Base-by-base conservation (phyloP, 805 yeast species). In the Saturnispora kantuleensis region DNA sequence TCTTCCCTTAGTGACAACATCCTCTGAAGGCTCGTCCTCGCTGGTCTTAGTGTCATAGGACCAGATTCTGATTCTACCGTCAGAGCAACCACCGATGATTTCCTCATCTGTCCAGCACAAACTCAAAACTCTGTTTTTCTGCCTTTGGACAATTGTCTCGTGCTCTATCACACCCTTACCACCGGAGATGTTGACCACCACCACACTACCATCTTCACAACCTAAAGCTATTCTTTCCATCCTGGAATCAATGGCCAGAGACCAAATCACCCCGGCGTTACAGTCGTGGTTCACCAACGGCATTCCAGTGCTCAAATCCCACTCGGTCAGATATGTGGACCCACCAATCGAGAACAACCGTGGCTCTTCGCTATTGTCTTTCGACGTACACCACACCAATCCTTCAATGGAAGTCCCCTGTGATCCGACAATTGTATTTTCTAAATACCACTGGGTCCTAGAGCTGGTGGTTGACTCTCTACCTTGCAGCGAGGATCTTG, bases 271-370 rank as follows among this genome's bases (percentile, higher is more conserved):
- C 31, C 97, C 97, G 3, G 95, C 84, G 59, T 88, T 86, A 66
- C 96, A 86, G 59, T 89, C 95, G 56, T 79, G 79, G 60, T 88
- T 84, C 40, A 69, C 71, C 41, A 76, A 57, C 4, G 96, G 95
- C 44, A 73, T 64, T 3, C 94, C 87, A 0, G 84, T 80, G 2
- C 66, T 54, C 42, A 89, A 65, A 59, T 89, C 83, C 97, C 98
- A 93, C 60, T 93, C 98, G 3, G 96, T 87, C 39, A 93, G 69
- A 39, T 73, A 73, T 4, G 96, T 84, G 1, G 97, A 85, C 5
- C 97, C 98, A 38, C 97, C 97, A 51, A 88, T 86, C 32, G 96
- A 83, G 59, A 90, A 93, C 39, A 93, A 70, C 51, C 97, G 73
- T 18, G 84, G 74, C 7, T 62, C 66, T 29, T 42, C 37, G n/a